These are phyloP conservation scores for Acephala macrosclerotiorum DNA, from an alignment of 2,329 filamentous ascomycete species.

Conservation along the genomic window DNA sequence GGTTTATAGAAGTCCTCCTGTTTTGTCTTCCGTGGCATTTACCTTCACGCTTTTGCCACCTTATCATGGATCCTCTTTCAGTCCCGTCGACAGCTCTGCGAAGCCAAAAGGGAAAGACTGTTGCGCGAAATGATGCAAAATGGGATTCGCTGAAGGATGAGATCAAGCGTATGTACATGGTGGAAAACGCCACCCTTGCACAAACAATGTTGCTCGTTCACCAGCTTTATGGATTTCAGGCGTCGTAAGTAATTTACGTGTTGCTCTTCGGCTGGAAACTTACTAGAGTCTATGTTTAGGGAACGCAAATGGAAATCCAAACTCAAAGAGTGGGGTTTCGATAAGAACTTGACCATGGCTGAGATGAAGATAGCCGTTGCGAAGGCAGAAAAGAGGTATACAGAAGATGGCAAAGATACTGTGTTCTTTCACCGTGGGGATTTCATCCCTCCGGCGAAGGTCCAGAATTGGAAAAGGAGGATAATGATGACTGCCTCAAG, in stretches of 20 bases:
- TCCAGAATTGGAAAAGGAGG: not conserved
- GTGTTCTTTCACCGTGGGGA: slow-evolving; percentile 3
- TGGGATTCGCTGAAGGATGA: slow-evolving; percentile 8
- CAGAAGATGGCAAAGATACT: slow-evolving; percentile 14
- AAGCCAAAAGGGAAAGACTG: not conserved
- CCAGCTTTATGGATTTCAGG: not conserved
- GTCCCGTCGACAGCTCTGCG: not conserved
- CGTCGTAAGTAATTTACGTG: slow-evolving; percentile 4
- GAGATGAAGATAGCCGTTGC: slow-evolving; percentile 13
- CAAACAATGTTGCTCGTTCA: slow-evolving; percentile 13
- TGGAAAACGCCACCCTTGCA: slow-evolving; percentile 1
- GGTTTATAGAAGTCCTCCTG: not conserved
- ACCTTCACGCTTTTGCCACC: not conserved
- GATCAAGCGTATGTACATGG: slow-evolving; percentile 1
- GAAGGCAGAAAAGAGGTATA: not conserved
- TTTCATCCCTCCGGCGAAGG: not conserved
- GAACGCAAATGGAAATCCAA: slow-evolving; percentile 15
- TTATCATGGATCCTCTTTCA: not conserved
- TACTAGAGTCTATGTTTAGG: not conserved
- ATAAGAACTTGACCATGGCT: slow-evolving; percentile 4
- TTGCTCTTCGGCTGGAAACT: not conserved
- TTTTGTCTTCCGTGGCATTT: not conserved
- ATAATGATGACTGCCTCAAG: not conserved
- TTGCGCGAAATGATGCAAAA: slow-evolving; percentile 1
- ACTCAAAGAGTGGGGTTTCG: slow-evolving; percentile 14